Evolutionary conservation across 148 eudicot genomes (phyloP).

Genomic region (Drosera capensis): DNA sequence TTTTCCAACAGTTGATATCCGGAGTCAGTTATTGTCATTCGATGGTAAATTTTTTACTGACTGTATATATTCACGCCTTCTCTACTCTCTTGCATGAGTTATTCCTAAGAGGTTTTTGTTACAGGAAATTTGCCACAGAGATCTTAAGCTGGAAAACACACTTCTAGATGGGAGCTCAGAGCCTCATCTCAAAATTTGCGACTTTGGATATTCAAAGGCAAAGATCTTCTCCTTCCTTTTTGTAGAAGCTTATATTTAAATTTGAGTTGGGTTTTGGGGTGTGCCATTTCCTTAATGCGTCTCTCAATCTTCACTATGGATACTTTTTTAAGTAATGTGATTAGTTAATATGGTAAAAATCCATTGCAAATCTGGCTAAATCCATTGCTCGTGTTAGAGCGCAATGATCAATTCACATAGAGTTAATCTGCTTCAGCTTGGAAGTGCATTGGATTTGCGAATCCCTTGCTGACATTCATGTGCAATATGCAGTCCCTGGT

Average conservation of each 20-base stretch:
- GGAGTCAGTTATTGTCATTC: constrained; percentile 31
- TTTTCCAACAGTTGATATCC: too few species aligned
- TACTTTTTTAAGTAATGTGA: neutral
- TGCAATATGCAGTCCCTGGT: constrained; percentile 38
- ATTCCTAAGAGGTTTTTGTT: neutral
- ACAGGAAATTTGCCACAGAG: constrained; percentile 93
- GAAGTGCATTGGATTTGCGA: neutral
- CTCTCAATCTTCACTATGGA: neutral
- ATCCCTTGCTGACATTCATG: neutral
- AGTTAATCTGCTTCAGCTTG: neutral
- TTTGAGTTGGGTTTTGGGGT: neutral
- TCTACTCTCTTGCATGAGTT: neutral
- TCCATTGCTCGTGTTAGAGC: too few species aligned
- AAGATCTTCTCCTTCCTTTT: neutral
- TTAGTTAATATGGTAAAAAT: neutral
- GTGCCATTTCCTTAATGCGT: neutral
- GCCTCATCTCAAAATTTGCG: constrained; percentile 84
- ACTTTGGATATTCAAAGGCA: constrained; percentile 95
- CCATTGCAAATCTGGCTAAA: too few species aligned
- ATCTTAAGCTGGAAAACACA: constrained; percentile 85
- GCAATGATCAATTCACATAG: too few species aligned
- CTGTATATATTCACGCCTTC: neutral
- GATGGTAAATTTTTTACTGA: constrained; percentile 27
- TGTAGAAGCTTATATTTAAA: neutral
- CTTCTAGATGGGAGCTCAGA: constrained; percentile 79